Base-by-base conservation (phyloP, 2,329 filamentous ascomycete species). In the Teratosphaeria gauchensis region DNA sequence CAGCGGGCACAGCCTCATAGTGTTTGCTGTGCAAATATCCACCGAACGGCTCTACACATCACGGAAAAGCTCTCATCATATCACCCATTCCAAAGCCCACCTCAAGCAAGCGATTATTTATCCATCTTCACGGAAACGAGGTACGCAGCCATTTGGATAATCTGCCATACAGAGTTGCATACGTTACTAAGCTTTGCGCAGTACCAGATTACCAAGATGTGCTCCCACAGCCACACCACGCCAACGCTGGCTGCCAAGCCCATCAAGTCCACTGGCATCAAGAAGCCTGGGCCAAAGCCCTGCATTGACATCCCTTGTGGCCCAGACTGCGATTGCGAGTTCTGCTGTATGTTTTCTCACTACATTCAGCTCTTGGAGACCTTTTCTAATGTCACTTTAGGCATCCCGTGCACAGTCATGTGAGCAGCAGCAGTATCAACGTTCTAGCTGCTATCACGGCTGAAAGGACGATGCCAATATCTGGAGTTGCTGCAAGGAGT, bases 281-380 rank as follows among this genome's bases (percentile, higher is more conserved):
- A 56, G 55, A 63, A 64, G 57, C 61, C 63, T 16, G 59, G 55
- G 12, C 58, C 58, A 32, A 52, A 57, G n/a, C 64, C 63, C 11
- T 65, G 65, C 52, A 65, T 68, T 33, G 65, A 68, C 33, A 62
- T 66, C 30, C 65, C 65, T 1, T 68, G 65, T 35, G 64, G 64
- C 28, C 64, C 63, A 6, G 61, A 62, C 58, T 66, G 65, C n/a
- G 42, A 48, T 48, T 48, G 42, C 42, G 42, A 48, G 42, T 48
- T 48, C 19, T 48, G 42, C 42, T 57, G n/a, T 54, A 33, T 19
- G 21, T n/a, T 14, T 35, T 21, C 9, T 7, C 24, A 28, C 32
- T 24, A 21, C 19, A 19, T 24, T 14, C 54, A 56, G 60, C 51
- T 58, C 4, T 59, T 58, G 66, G 65, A 59, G 60, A 62, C 35